A percentile compares a stretch with the other conserved stretches of the same genome.
Conservation (phyloP, 305 asterid genomes). For the Solanum hybrid region DNA sequence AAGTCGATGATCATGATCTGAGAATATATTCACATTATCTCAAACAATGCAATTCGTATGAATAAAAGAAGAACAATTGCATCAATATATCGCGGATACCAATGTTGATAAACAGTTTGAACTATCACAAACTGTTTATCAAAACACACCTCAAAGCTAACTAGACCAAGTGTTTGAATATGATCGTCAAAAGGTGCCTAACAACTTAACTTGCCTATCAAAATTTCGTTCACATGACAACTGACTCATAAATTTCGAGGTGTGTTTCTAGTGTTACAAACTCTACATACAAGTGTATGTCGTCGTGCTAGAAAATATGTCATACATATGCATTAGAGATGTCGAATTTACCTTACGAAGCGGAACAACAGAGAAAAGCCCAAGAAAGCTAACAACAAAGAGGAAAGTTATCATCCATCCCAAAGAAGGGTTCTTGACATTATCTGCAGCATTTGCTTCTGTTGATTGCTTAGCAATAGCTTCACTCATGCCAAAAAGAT, state of each 20-base stretch:
- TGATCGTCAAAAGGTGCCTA: not conserved
- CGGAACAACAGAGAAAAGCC: constrained; percentile 39
- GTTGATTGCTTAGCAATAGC: constrained; percentile 14
- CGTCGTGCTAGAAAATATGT: not conserved
- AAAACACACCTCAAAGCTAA: not conserved
- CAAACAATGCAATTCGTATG: not conserved
- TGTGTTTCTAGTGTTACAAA: not conserved
- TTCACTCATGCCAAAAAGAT: constrained; percentile 35
- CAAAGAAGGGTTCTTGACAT: constrained; percentile 21
- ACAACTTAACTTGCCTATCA: not conserved
- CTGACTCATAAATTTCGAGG: not conserved
- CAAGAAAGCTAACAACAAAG: constrained; percentile 36
- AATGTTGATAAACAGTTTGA: not conserved
- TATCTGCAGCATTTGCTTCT: constrained; percentile 8
- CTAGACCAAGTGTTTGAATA: not conserved
- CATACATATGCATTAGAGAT: not conserved
- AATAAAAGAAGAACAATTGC: not conserved
- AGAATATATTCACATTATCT: not conserved
- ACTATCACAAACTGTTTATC: not conserved
- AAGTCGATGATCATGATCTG: constrained; percentile 37
- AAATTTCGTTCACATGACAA: not conserved
- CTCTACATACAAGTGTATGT: not conserved
- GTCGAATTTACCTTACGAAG: constrained; percentile 32
- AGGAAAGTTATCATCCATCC: constrained; percentile 47
- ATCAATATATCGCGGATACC: not conserved